Base-by-base conservation (phyloP, 345 rosid species). In the Excoecaria cochinchinensis region DNA sequence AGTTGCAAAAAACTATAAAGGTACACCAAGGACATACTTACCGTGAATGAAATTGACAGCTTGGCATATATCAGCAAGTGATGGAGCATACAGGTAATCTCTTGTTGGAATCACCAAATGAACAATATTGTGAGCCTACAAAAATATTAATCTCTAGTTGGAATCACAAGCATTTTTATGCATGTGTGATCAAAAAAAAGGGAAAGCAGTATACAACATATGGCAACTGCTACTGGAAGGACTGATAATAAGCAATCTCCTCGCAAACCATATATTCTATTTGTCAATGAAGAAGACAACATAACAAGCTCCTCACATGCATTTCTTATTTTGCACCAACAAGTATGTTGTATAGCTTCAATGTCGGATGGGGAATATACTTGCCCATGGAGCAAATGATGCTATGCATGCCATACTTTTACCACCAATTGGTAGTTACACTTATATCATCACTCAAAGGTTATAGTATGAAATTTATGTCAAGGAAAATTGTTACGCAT, bases 61-160 rank as follows among this genome's bases (percentile, higher is more conserved):
- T 71, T 44, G 85, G 72, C 80, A 75, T 68, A 91, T 89, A 67
- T 90, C 95, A 0, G 61, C 74, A 74, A 80, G 80, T 5, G 91
- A 90, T 71, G 97, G 99, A 61, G 97, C 95, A 86, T 88, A 92
- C 25, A 90, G 84, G 81, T 92, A 95, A 76, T 92, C 99, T 76
- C 97, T 88, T 14, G 99, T 91, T 63, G 97, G 99, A 79, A 92
- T 88, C 50, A 89, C 91, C n/a, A 92, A 77, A 74, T 94, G 97
- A 44, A 89, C 92, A 79, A 95, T 95, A 78, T 87, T 91, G 60
- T 91, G 82, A 70, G 89, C 92, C 97, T 92, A 76, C 42, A 78
- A 76, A 53, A 67, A 67, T 48, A 31, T 53, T 16, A 77, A 53
- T 22, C 58, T 67, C 7, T 4, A 73, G 31, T 31, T 31, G 31